Evolutionary conservation across 163 green algal genomes (phyloP), one percentile per base, ranked within the genome.

Genomic region (Prototheca wickerhamii): DNA sequence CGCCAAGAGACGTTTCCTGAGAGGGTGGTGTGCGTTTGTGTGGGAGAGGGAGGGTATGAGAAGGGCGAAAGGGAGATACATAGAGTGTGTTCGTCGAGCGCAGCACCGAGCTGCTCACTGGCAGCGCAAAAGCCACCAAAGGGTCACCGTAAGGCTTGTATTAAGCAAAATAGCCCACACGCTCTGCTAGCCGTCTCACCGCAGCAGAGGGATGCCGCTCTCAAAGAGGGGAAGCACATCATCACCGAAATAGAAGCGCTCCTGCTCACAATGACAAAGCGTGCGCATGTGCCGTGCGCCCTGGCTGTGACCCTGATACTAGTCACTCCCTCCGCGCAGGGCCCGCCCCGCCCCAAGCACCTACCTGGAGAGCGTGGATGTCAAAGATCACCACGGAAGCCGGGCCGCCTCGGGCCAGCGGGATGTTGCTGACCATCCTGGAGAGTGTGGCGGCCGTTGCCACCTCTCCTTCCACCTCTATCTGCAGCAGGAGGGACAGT

Each of bases 191-290:
- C 49, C 53, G 35, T 6, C 53, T 29, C 30, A 61, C 42, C 89
- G 76, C 29, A 97, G 80, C 63, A 99, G 79, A 23, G 93, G 93
- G 59, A 99, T 93, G 49, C 90, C 93, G 32, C 68, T 88, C 81
- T 97, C 90, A 74, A 99, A 99, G 42, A 95, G 83, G 28, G 93
- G 93, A 69, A 98, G 79, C 46, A 99, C 91, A 30, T 86, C 85
- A 79, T 99, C 93, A 28, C 93, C 91, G 84, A 99, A 99, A 72
- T 98, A 99, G 65, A 99, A 99, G 34, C 93, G 83, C 75, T 99
- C 93, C 89, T 97, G 85, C 60, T 64, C 10, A 10, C 35, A 4
- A n/a, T 31, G 5, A 4, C 2, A 4, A 61, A 4, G 43, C 49
- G 32, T 17, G 8, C 31, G 49, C 43, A 44, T 15, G 30, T 54